Percentiles rank a stretch among this genome's conserved stretches.
These are phyloP conservation scores for Boletus subparvulus DNA, from an alignment of 768 basidiomycete genomes.

Conservation along the genomic window DNA sequence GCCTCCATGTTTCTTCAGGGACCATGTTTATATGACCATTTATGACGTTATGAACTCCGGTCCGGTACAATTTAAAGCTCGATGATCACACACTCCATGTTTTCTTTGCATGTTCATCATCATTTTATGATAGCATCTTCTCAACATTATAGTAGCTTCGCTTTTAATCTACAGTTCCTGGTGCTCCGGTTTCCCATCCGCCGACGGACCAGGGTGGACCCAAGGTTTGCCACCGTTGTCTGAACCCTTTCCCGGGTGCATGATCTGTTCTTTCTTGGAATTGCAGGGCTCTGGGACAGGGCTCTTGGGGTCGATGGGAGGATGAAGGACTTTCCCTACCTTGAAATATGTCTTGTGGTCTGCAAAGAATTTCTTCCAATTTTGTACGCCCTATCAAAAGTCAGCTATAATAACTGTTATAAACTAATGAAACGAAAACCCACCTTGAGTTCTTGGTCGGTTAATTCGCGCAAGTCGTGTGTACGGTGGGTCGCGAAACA, in stretches of 20 bases:
- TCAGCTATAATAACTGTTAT: not conserved
- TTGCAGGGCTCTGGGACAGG: conserved; percentile 78
- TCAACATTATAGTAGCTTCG: conserved; percentile 9
- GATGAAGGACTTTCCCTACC: conserved; percentile 74
- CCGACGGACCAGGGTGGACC: conserved; percentile 16
- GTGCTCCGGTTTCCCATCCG: conserved; percentile 13
- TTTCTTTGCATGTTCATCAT: conserved; percentile 23
- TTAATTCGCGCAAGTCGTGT: conserved; percentile 84
- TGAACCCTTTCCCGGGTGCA: conserved; percentile 29
- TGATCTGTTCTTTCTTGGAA: conserved; percentile 49
- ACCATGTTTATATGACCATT: conserved; percentile 24
- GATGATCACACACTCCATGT: conserved; percentile 23
- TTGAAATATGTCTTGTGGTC: conserved; percentile 78
- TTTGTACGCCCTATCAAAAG: conserved; percentile 58
- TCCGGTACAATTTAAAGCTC: not conserved
- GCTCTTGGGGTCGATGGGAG: conserved; percentile 70
- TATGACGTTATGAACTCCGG: conserved; percentile 24
- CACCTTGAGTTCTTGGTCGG: conserved; percentile 68
- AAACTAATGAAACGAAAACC: conserved; percentile 25
- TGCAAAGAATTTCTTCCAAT: conserved; percentile 90
- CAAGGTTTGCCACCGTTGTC: conserved; percentile 31
- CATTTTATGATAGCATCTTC: conserved; percentile 16
- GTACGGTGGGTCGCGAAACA: conserved; percentile 91
- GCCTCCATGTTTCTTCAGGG: conserved; percentile 14
- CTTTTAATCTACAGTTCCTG: conserved; percentile 33